Base-by-base conservation (phyloP, 371 early-diverging fungal genomes). In the Chytridium lagenaria region DNA sequence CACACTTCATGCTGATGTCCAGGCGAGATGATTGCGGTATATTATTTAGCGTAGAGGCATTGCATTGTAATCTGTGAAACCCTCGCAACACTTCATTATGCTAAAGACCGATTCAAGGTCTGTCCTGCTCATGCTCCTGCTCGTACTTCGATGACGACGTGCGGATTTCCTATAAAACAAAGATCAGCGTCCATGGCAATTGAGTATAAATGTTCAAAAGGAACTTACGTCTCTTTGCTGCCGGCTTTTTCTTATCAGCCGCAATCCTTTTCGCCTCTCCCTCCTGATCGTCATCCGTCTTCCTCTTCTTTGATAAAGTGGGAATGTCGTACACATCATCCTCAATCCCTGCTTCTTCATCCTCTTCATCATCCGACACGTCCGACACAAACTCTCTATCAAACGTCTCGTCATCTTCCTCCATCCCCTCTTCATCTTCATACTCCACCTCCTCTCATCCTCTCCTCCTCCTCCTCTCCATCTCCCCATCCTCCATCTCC, bases 371-470 rank as follows among this genome's bases (percentile, higher is more conserved):
- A 22, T 76, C 79, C 15, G 74, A 73, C 7, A 78, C 26, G 37
- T 80, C 83, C 39, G 83, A 83, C 16, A 80, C 83, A 70, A 73
- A 83, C 70, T 83, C 83, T 15, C 81, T 57, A 22, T 80, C 80
- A 51, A 75, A 49, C 74, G 61, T 37, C 44, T 34, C 59, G 50
- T 28, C 55, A 16, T 76, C 72, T 30, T 76, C 75, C 23, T 80
- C 78, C 23, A 84, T 82, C 34, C 83, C 84, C 22, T 84, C 67
- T 57, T 52, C 68, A 0, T 52, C 78, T 23, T 83, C 73, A 36
- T 74, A 72, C 23, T 68, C 81, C n/a, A 81, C 68, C 30, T 67
- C 59, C 50, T 78, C 83, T 71, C 89, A 91, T 39, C 90, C 91
- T 23, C 74, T 71, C 50, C 76, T 79, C 1, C 80, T 74, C 40